Percentiles rank a stretch among this genome's conserved stretches.
phyloP scores from a whole-genome alignment of 2,329 filamentous ascomycete species.

The Fusarium sp. region DNA sequence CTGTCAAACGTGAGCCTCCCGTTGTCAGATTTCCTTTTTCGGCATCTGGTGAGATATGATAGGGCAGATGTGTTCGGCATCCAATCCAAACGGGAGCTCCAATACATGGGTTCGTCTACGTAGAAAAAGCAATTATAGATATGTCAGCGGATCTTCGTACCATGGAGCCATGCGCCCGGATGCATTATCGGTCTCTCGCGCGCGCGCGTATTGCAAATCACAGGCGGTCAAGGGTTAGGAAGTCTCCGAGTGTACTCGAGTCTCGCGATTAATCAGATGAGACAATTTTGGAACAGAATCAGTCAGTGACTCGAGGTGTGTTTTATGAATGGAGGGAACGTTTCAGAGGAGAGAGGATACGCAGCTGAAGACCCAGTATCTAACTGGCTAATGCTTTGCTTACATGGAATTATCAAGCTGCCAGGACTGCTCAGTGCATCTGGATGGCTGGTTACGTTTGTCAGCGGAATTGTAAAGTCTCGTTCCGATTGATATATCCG shows the following conservation, averaged over 20 bases:
- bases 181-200: not conserved
- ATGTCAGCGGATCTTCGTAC: not conserved
- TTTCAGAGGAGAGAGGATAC: not conserved
- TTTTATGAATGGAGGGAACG: not conserved
- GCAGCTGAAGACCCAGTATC: not conserved
- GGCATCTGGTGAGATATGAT: constrained; percentile 13
- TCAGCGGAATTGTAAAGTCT: not conserved
- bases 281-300: not conserved
- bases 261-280: not conserved
- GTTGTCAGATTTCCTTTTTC: constrained; percentile 12
- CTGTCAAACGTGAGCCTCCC: not conserved
- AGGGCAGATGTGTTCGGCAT: not conserved
- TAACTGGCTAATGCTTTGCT: not conserved
- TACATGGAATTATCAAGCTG: not conserved
- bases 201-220: constrained; percentile 23
- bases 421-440: not conserved
- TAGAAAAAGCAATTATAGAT: not conserved
- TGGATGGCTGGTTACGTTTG: not conserved
- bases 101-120: not conserved
- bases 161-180: not conserved
- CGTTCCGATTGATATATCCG: not conserved
- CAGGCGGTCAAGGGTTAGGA: not conserved
- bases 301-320: not conserved
- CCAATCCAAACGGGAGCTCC: not conserved
- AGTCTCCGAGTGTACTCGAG: not conserved